phyloP scores from a whole-genome alignment of 228 moss, liverwort and hornwort genomes.

The Sphagnum magellanicum region DNA sequence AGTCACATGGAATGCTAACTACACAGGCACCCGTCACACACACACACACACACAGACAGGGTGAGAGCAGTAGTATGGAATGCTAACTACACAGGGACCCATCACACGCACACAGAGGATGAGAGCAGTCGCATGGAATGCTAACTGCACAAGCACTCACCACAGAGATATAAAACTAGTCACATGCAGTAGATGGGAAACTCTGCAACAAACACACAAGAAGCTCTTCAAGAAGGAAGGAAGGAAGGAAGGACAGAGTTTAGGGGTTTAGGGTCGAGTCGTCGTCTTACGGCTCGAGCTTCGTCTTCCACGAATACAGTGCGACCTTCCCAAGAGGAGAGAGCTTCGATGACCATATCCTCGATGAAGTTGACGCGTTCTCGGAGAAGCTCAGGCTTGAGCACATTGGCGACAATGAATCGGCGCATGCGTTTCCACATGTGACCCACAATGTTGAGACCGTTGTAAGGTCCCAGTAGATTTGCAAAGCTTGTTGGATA shows the following conservation, averaged over 20 bases:
- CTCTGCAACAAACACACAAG: neutral
- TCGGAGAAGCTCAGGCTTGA: slow-evolving; percentile 40
- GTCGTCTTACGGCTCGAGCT: slow-evolving; percentile 27
- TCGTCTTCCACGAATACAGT: slow-evolving; percentile 38
- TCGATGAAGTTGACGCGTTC: slow-evolving; percentile 27
- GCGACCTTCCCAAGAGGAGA: slow-evolving; percentile 29
- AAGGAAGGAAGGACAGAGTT: no score
- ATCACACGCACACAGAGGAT: neutral
- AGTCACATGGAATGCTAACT: slow-evolving; percentile 52
- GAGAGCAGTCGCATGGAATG: neutral
- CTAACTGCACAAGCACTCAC: neutral
- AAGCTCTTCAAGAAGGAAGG: neutral
- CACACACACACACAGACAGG: no score
- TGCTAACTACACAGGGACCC: neutral
- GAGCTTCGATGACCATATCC: slow-evolving; percentile 25
- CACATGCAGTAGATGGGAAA: neutral
- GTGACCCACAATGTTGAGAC: slow-evolving; percentile 35
- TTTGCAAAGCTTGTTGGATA: slow-evolving; percentile 47
- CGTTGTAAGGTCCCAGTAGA: slow-evolving; percentile 46
- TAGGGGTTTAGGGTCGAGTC: no score
- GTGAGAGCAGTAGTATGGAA: slow-evolving; percentile 16
- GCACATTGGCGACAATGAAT: slow-evolving; percentile 25
- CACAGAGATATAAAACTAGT: no score
- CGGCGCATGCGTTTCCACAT: slow-evolving; percentile 45
- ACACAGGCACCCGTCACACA: no score